Base-by-base conservation (phyloP, 2,329 filamentous ascomycete species). In the Penicillium thymicola region DNA sequence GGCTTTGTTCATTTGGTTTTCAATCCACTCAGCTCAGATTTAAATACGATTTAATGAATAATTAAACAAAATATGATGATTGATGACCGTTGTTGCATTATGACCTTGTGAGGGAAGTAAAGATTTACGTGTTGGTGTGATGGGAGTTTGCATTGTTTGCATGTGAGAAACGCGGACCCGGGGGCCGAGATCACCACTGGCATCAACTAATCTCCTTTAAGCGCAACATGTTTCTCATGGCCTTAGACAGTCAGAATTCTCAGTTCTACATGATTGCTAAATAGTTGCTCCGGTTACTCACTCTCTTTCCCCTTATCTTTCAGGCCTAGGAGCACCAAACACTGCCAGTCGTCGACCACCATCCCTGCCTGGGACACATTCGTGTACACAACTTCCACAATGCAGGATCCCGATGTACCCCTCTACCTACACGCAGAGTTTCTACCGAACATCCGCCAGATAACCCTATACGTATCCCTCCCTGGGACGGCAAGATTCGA, bases 391-490 rank as follows among this genome's bases (percentile, higher is more conserved):
- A 46, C 28, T 14, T 28, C 21, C 36, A 56, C 47, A 41, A 52
- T 51, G 46, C 56, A 54, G 47, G 50, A 52, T 32, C 21, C 44
- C 44, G 54, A 64, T 51, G 37, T 50, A 7, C 30, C 59, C 6
- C 48, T 79, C 6, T 70, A 75, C 41, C 73, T 87, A 14, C 85
- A 87, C 61, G 82, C 83, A 25, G 85, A 87, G 68, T 77, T 85
- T 16, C 73, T 87, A 37, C 77, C 82, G 36, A 81, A 87, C 60
- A 85, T 87, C 59, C 80, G 82, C 41, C 83, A 85, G 58, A 74
- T 85, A 41, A 83, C 82, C 3, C 74, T 87, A 16, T 81, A 84
- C 61, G 79, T 81, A 2, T 81, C 79, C 2, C 70, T 85, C 6
- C 72, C 69, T 2, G 48, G 58, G 41, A 51, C 41, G 10, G 42